Conservation (phyloP, 805 yeast species). For the Candida arabinofermentans region DNA sequence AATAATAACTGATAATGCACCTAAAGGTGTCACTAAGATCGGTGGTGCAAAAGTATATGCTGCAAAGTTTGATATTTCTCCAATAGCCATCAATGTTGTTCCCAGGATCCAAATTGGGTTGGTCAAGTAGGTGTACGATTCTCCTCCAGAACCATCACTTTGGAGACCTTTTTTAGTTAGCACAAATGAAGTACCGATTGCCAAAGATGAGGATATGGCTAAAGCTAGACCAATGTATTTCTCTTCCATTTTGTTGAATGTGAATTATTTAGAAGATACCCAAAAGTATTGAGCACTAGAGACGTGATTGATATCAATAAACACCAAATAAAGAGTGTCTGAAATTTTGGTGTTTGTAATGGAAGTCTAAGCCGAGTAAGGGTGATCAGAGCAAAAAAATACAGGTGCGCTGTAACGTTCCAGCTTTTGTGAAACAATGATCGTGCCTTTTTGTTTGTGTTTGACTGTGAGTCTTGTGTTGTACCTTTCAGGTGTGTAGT, state of each 20-base stretch:
- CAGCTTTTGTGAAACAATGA: too few relatives aligned
- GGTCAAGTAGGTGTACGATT: conserved; percentile 71
- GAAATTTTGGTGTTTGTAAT: too few relatives aligned
- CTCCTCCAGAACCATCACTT: conserved; percentile 60
- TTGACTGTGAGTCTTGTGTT: too few relatives aligned
- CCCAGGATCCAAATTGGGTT: conserved; percentile 97
- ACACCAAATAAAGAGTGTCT: too few relatives aligned
- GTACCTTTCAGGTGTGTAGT: too few relatives aligned
- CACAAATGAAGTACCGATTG: conserved; percentile 87
- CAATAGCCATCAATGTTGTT: conserved; percentile 83
- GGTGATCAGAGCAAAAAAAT: too few relatives aligned
- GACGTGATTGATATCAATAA: too few relatives aligned
- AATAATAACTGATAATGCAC: conserved; percentile 84
- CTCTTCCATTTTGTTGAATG: conserved; percentile 51
- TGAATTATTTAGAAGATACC: too few relatives aligned
- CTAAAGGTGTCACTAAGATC: conserved; percentile 84
- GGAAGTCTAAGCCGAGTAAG: too few relatives aligned
- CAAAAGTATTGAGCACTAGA: too few relatives aligned
- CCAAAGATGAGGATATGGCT: conserved; percentile 83
- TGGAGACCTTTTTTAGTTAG: conserved; percentile 83
- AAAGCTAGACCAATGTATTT: conserved; percentile 85
- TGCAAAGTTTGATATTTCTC: conserved; percentile 89
- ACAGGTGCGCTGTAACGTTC: too few relatives aligned
- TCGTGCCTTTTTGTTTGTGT: too few relatives aligned
- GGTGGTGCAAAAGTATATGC: conserved; percentile 97